These are phyloP conservation scores for Diutina ranongensis DNA, from an alignment of 1,139 yeast species.

Conservation along the genomic window DNA sequence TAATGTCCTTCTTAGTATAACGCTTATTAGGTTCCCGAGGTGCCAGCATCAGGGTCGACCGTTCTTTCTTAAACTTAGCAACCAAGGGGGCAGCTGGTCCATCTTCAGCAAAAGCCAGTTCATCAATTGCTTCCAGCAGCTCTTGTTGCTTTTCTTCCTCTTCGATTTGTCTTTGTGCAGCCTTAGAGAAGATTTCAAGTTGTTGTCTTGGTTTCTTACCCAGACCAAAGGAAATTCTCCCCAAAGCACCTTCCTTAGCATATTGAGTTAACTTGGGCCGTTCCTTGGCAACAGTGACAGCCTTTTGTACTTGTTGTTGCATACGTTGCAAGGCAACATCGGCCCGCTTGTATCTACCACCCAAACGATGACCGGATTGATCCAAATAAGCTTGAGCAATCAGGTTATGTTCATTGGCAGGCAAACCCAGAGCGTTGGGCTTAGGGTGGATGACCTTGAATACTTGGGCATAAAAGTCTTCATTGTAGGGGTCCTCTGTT, in stretches of 20 bases:
- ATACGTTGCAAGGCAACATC: slow-evolving; percentile 92
- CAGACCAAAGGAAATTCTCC: slow-evolving; percentile 71
- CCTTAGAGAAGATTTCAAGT: slow-evolving; percentile 54
- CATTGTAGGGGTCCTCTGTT: slow-evolving; percentile 94
- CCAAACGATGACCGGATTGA: slow-evolving; percentile 84
- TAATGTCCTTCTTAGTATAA: slow-evolving; percentile 32
- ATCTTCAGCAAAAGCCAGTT: slow-evolving; percentile 8
- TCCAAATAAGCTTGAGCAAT: slow-evolving; percentile 94
- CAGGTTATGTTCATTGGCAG: slow-evolving; percentile 36
- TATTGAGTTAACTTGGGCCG: slow-evolving; percentile 65
- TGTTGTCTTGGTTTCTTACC: slow-evolving; percentile 88
- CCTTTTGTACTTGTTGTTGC: slow-evolving; percentile 97
- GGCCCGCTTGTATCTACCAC: slow-evolving; percentile 83
- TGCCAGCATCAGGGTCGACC: slow-evolving; percentile 18
- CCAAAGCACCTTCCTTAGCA: slow-evolving; percentile 82
- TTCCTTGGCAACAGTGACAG: slow-evolving; percentile 90
- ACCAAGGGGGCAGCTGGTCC: slow-evolving; percentile 4
- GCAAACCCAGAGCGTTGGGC: slow-evolving; percentile 15
- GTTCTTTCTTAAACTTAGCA: slow-evolving; percentile 11
- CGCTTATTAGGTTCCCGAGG: slow-evolving; percentile 20
- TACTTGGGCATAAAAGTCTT: slow-evolving; percentile 93
- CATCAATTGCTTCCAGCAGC: slow-evolving; percentile 11
- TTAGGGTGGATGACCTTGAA: slow-evolving; percentile 71
- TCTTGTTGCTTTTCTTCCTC: slow-evolving; percentile 21
- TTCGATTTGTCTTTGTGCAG: slow-evolving; percentile 31